Conservation (phyloP, 257 asterid genomes). For the Solanum neorickii region DNA sequence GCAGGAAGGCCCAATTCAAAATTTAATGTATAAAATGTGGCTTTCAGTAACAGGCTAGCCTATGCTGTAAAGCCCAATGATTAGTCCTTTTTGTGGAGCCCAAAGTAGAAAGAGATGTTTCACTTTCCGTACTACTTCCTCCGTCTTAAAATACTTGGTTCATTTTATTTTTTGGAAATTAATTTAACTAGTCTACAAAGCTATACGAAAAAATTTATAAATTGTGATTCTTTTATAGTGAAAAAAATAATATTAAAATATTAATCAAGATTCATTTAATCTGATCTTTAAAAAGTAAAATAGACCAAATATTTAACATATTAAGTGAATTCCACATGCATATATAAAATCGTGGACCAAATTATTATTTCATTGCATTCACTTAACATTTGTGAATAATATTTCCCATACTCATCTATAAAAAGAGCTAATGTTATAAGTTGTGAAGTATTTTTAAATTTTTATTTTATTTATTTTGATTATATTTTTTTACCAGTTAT, state of each 20-base stretch:
- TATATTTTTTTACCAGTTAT: too few species aligned
- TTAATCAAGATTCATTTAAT: too few species aligned
- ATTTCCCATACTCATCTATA: neutral
- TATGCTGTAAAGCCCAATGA: neutral
- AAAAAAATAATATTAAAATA: neutral
- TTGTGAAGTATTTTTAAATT: neutral
- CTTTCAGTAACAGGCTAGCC: neutral
- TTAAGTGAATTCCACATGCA: neutral
- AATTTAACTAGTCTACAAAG: neutral
- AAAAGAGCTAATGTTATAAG: neutral
- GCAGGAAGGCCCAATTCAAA: neutral
- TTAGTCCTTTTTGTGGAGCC: neutral
- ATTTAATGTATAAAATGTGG: neutral
- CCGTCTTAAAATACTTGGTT: too few species aligned
- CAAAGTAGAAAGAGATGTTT: neutral
- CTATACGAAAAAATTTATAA: neutral
- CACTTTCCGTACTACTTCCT: neutral
- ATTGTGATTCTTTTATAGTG: neutral
- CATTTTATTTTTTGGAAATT: rapidly evolving
- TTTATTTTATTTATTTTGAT: too few species aligned
- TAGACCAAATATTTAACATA: neutral
- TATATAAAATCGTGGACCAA: neutral
- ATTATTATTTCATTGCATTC: neutral
- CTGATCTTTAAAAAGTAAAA: neutral
- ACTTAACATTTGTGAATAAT: neutral